phyloP scores from a whole-genome alignment of 345 rosid genomes.

The Eucalyptus cloeziana region DNA sequence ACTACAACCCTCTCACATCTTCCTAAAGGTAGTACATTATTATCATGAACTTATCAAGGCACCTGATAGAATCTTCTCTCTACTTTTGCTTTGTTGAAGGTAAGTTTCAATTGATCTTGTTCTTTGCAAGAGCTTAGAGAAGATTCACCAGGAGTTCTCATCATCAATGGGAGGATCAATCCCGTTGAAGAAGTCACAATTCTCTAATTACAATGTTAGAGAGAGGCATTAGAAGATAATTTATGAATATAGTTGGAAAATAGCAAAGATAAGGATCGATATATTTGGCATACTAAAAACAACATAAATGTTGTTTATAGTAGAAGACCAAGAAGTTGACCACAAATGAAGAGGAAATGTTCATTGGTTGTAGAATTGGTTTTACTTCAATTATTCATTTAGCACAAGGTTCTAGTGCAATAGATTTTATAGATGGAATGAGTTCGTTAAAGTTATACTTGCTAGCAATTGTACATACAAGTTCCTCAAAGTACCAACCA shows the following conservation, averaged over 20 bases:
- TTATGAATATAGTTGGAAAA: not conserved
- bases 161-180: not conserved
- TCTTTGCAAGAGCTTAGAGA: not conserved
- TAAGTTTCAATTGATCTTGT: not conserved
- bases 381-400: too few relatives aligned
- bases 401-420: too few relatives aligned
- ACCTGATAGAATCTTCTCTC: not conserved
- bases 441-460: too few relatives aligned
- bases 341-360: not conserved
- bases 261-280: not conserved
- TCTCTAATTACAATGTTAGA: not conserved
- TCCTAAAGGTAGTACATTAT: too few relatives aligned
- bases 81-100: not conserved
- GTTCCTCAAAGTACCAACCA: slow-evolving; percentile 90
- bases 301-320: not conserved
- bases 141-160: not conserved
- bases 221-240: not conserved
- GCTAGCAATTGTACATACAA: slow-evolving; percentile 30
- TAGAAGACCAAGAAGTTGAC: not conserved
- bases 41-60: not conserved
- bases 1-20: not conserved
- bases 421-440: too few relatives aligned
- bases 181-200: not conserved
- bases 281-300: not conserved
- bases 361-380: not conserved